Evolutionary conservation across 176 grass and related monocot genomes (phyloP), one percentile per base, ranked within the genome.

Genomic region (Phoenix roebelenii): DNA sequence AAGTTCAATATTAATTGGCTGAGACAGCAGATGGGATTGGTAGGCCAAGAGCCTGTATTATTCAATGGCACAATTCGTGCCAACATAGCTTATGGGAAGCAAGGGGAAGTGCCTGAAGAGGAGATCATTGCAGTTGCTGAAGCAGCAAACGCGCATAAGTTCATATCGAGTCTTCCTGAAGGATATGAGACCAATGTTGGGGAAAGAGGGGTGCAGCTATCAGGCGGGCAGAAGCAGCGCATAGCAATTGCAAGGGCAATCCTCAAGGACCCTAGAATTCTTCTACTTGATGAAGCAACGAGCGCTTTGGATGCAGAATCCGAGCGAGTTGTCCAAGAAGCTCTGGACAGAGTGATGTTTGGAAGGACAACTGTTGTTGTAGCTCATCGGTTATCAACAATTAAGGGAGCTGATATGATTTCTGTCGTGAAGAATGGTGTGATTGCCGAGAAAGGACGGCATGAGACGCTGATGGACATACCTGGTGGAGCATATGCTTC

Each of bases 21-120:
- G 19, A 74, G 88, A 76, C 72, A 78, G 48, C 76, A 83, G 55
- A 86, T 86, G 55, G 88, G 83, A 14, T 55, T 91, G 18, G 88
- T 91, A 4, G 76, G 83, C 25, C 88, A 91, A 67, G 88, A 91
- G 25, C 88, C 79, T 3, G 65, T 80, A 25, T 56, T 91, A 60
- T 91, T 91, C 69, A 74, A 80, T 25, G 83, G 76, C 49, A 86
- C 78, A 17, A 83, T 91, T 49, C 77, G 73, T 18, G 64, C 64
- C 58, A 91, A 91, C 72, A 86, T 91, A 69, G 72, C 76, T 39
- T 91, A 91, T 52, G 73, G 88, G 22, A 91, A 83, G 74, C 57
- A 75, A 55, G 79, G 62, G 18, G 15, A 64, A 16, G 76, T 78
- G 17, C 25, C 79, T 3, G 75, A 91, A 72, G 88, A 86, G 58